Conservation (phyloP, 2,329 filamentous ascomycete genomes). For the Clonostachys sp. region DNA sequence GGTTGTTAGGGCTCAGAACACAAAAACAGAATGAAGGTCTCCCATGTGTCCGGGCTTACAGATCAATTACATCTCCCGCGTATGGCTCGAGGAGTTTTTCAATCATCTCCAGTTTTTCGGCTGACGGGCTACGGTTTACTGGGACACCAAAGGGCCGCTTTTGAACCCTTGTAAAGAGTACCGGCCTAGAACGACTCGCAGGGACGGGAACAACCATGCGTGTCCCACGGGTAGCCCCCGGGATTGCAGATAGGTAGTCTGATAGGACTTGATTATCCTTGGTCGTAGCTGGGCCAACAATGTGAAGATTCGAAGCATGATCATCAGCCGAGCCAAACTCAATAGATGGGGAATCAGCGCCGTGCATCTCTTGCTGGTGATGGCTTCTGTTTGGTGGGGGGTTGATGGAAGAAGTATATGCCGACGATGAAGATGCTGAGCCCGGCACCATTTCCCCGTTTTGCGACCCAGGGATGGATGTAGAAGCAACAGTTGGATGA, state of each 20-base stretch:
- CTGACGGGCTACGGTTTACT: constrained; percentile 27
- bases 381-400: neutral
- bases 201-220: constrained; percentile 21
- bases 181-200: constrained; percentile 24
- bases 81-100: constrained; percentile 56
- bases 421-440: neutral
- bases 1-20: neutral
- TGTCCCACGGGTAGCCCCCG: constrained; percentile 17
- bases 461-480: neutral
- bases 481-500: neutral
- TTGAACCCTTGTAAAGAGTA: constrained; percentile 40
- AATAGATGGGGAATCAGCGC: constrained; percentile 15
- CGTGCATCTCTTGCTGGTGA: neutral
- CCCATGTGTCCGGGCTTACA: constrained; percentile 23
- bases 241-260: constrained; percentile 42
- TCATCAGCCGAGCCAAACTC: constrained; percentile 24
- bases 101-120: constrained; percentile 46
- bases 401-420: neutral
- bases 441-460: neutral
- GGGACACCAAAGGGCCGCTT: constrained; percentile 37
- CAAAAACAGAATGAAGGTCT: neutral
- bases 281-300: constrained; percentile 55
- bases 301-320: constrained; percentile 39
- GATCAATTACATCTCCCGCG: constrained; percentile 40
- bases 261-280: constrained; percentile 57